Percentiles rank a stretch among this genome's conserved stretches.
Evolutionary conservation across 208 protist species (phyloP).

Genomic region (Blastocrithidia nonstop): DNA sequence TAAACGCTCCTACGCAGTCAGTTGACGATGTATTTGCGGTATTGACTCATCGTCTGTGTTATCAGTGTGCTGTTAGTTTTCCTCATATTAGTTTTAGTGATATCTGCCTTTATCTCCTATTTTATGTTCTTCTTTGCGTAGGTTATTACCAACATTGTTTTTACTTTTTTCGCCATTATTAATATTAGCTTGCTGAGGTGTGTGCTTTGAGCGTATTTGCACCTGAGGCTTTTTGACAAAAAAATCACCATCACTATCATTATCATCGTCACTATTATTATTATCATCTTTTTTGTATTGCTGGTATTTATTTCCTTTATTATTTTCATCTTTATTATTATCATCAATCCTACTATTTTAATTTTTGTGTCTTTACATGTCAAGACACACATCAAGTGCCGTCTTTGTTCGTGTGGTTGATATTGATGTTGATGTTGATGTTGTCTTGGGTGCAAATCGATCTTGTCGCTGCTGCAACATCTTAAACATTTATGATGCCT

Average conservation of each 20-base stretch:
- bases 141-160: background rate
- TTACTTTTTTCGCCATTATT: too few relatives aligned
- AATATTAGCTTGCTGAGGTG: too few relatives aligned
- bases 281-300: conserved; percentile 16
- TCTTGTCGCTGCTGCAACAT: conserved; percentile 66
- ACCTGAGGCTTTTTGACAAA: too few relatives aligned
- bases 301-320: too few relatives aligned
- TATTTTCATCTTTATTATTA: background rate
- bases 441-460: conserved; percentile 18
- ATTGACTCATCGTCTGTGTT: background rate
- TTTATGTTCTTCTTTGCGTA: background rate
- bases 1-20: conserved; percentile 67
- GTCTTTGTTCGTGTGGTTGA: conserved; percentile 17
- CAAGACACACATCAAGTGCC: conserved; percentile 26
- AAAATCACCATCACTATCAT: background rate
- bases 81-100: background rate
- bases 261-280: background rate
- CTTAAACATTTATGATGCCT: conserved; percentile 77
- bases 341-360: background rate
- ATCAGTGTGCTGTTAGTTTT: background rate
- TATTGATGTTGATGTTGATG: conserved; percentile 2
- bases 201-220: too few relatives aligned
- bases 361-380: too few relatives aligned
- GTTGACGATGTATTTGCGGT: conserved; percentile 11
- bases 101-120: too few relatives aligned